These are phyloP conservation scores for Pestalotiopsis sp. DNA, from an alignment of 2,329 filamentous ascomycete species.

Conservation along the genomic window DNA sequence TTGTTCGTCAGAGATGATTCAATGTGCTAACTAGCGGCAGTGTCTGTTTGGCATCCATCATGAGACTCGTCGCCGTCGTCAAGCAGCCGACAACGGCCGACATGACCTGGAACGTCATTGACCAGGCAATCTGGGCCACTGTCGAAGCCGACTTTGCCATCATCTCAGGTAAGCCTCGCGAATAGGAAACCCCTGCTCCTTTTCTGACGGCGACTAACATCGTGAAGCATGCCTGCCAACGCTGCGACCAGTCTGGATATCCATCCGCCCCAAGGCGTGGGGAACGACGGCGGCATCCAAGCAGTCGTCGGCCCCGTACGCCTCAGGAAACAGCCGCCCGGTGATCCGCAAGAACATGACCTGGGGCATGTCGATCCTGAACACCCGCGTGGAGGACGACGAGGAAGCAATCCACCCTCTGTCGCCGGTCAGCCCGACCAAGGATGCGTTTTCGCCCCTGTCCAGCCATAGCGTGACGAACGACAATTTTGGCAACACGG, in stretches of 20 bases:
- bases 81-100: not conserved
- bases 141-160: slow-evolving; percentile 5
- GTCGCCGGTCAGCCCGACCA: too few relatives aligned
- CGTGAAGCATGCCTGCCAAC: not conserved
- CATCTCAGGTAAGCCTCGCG: not conserved
- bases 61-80: not conserved
- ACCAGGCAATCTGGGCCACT: slow-evolving; percentile 10
- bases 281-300: too few relatives aligned
- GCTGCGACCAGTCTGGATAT: not conserved
- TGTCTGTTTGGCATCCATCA: not conserved
- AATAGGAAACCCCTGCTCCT: not conserved
- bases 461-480: too few relatives aligned
- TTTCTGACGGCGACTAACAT: not conserved
- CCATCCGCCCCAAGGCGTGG: not conserved
- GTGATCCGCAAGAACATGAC: too few relatives aligned
- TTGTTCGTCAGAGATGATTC: too few relatives aligned
- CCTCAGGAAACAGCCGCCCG: too few relatives aligned
- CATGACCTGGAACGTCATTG: slow-evolving; percentile 9
- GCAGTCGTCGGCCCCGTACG: too few relatives aligned
- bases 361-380: too few relatives aligned
- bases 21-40: not conserved
- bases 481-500: too few relatives aligned
- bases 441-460: too few relatives aligned
- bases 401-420: too few relatives aligned
- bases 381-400: too few relatives aligned